A percentile compares a stretch with the other conserved stretches of the same genome.
Evolutionary conservation across 495 filamentous ascomycete species (phyloP).

Genomic region (Podospora anserina): DNA sequence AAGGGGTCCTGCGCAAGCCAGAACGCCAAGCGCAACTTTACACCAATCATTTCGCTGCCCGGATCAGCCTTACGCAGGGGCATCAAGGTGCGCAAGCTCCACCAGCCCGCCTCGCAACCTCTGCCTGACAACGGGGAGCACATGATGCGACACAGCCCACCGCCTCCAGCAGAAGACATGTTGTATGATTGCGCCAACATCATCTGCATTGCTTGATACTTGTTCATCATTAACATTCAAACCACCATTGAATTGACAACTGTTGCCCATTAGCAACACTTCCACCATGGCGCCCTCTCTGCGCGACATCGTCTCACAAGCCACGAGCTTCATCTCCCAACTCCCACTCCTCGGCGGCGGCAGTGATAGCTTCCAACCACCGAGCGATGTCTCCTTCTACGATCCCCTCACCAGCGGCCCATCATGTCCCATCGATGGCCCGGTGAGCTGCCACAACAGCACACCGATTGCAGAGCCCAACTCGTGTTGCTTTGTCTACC

Average conservation of each 20-base stretch:
- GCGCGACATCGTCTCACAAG: constrained; percentile 20
- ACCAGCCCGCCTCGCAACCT: neutral
- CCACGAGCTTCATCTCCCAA: constrained; percentile 18
- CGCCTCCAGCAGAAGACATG: neutral
- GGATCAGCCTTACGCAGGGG: constrained; percentile 11
- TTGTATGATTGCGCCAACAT: neutral
- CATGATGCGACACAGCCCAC: neutral
- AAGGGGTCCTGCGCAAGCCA: neutral
- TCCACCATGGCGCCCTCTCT: constrained; percentile 14
- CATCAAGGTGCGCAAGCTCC: constrained; percentile 12
- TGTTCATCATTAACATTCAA: neutral
- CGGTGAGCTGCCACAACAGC: constrained; percentile 48
- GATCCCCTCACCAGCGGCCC: constrained; percentile 37
- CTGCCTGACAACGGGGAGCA: too few relatives aligned
- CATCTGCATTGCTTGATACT: neutral
- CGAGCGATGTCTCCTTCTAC: constrained; percentile 31
- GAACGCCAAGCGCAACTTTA: neutral
- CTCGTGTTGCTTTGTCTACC: constrained; percentile 79
- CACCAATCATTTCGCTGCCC: constrained; percentile 6
- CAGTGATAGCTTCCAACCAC: neutral
- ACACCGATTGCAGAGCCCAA: constrained; percentile 40
- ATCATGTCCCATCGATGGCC: constrained; percentile 45
- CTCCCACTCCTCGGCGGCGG: constrained; percentile 11
- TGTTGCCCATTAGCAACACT: neutral
- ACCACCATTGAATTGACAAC: neutral